Evolutionary conservation across 192 early-diverging fungal genomes (phyloP), one percentile per base, ranked within the genome.

Genomic region (Coemansia sp.): DNA sequence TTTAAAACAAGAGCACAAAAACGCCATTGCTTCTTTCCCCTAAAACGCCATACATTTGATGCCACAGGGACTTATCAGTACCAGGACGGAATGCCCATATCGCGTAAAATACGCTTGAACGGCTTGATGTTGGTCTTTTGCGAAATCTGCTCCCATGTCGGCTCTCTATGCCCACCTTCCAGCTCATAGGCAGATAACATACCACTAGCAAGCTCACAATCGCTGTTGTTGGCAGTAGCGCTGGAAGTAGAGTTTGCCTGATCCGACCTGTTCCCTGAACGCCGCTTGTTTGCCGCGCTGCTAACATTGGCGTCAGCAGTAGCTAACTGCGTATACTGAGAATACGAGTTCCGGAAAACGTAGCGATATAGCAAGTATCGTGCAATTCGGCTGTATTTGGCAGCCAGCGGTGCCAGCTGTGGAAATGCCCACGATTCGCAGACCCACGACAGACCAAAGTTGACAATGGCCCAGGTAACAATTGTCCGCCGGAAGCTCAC

Each of bases 401-500:
- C 72, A 38, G 61, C 12, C 3, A 26, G 19, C 3, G 67, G 67
- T 0, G 76, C 63, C 26, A 79, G 4, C 39, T 54, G 42, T 26
- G 71, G 75, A 38, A 79, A 75, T 49, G 76, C 6, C 65, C 64
- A 79, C 15, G 45, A 37, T 36, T 82, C 80, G 61, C 68, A 64
- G 8, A 63, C 23, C 19, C 33, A 44, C 18, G 59, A 60, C 38
- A 70, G 40, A 4, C n/a, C 56, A 50, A 70, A 74, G 69, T 96
- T 87, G 28, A 79, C 15, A 1, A 80, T 56, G 2, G 85, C 91
- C 36, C 86, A 63, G 11, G 61, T 39, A 1, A 93, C 3, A 43
- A 98, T 57, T 9, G 64, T 58, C 18, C 80, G 59, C 31, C 88
- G 76, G 61, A 92, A 88, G 15, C 49, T 18, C 21, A 63, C 47